phyloP scores from a whole-genome alignment of 2,329 filamentous ascomycete species.

The Lachnellula arida region DNA sequence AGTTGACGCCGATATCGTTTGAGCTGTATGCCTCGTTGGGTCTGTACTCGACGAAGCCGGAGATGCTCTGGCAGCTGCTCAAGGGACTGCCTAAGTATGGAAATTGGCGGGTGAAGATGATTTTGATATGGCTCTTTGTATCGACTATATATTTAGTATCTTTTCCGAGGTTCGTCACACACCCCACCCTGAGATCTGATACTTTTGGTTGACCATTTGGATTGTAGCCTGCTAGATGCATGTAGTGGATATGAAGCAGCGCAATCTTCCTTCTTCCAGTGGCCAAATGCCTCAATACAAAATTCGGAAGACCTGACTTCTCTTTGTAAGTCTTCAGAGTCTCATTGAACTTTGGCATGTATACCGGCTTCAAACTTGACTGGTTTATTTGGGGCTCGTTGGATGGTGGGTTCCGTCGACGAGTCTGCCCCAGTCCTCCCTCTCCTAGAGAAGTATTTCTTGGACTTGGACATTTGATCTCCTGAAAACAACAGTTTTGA shows the following conservation, averaged over 20 bases:
- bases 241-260: conserved; percentile 12
- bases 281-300: conserved; percentile 6
- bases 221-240: conserved; percentile 11
- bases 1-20: conserved; percentile 8
- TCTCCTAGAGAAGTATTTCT: too few species aligned
- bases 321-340: neutral
- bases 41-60: conserved; percentile 6
- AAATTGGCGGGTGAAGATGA: conserved; percentile 11
- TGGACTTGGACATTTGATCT: too few species aligned
- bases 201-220: neutral
- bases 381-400: too few species aligned
- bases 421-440: too few species aligned
- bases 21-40: conserved; percentile 14
- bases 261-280: conserved; percentile 5
- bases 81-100: conserved; percentile 4
- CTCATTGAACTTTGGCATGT: too few species aligned
- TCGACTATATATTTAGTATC: conserved; percentile 10
- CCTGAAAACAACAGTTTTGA: too few species aligned
- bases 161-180: conserved; percentile 2
- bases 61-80: conserved; percentile 8
- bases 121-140: conserved; percentile 12
- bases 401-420: too few species aligned
- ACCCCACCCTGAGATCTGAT: neutral
- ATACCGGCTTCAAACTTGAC: neutral
- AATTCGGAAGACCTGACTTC: neutral